Percentiles rank a stretch among this genome's conserved stretches.
phyloP scores from a whole-genome alignment of 2,329 filamentous ascomycete species.

The Fusarium humuli region DNA sequence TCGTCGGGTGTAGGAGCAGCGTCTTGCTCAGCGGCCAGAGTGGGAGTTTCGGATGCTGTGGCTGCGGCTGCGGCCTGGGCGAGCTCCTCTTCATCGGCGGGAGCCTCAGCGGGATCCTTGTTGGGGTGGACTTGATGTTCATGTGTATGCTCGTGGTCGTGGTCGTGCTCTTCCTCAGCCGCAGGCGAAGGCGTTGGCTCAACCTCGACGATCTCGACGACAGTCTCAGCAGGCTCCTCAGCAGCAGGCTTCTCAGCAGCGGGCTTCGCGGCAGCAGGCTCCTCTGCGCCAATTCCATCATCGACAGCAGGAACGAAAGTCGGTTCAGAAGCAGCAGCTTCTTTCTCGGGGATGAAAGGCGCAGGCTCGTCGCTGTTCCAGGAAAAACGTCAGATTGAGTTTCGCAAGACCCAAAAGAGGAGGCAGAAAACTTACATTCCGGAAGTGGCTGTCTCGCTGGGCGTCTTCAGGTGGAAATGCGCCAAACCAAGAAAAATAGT shows the following conservation, averaged over 20 bases:
- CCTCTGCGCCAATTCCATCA: constrained; percentile 7
- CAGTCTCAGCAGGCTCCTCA: not conserved
- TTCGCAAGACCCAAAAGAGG: not conserved
- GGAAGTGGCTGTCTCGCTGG: constrained; percentile 5
- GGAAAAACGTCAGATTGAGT: not conserved
- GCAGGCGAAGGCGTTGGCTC: not conserved
- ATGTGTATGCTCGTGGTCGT: not conserved
- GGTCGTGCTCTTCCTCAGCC: not conserved
- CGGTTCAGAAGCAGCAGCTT: constrained; percentile 14
- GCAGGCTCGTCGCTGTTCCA: constrained; percentile 16
- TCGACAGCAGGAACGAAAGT: constrained; percentile 23
- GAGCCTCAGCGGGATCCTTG: constrained; percentile 14
- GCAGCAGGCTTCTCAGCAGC: not conserved
- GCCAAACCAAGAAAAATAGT: constrained; percentile 29
- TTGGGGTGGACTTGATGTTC: not conserved
- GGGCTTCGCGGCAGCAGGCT: not conserved
- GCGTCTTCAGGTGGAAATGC: constrained; percentile 27
- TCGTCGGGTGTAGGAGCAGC: not conserved
- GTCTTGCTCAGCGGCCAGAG: not conserved
- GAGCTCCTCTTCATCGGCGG: constrained; percentile 19
- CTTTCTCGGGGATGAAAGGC: constrained; percentile 27
- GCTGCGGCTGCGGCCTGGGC: constrained; percentile 8
- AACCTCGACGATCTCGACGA: constrained; percentile 1
- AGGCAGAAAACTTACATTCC: constrained; percentile 10
- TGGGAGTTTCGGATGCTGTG: constrained; percentile 2